Percentiles rank a stretch among this genome's conserved stretches.
These are phyloP conservation scores for Pholiota adiposa DNA, from an alignment of 1,284 basidiomycete genomes.

Conservation along the genomic window DNA sequence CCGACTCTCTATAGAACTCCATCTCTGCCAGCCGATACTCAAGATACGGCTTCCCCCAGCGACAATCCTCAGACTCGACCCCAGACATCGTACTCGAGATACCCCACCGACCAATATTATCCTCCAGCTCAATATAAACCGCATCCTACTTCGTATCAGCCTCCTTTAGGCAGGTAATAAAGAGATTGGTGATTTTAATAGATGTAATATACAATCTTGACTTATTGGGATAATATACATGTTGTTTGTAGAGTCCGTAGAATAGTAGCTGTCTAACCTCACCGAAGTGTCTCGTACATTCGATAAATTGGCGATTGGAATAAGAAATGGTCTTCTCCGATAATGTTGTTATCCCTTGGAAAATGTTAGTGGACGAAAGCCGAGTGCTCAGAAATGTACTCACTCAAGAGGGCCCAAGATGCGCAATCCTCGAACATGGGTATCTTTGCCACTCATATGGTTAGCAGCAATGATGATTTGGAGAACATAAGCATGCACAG, in stretches of 20 bases:
- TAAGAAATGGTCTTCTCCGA: slow-evolving; percentile 68
- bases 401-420: slow-evolving; percentile 87
- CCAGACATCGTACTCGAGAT: slow-evolving; percentile 19
- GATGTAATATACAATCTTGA: slow-evolving; percentile 24
- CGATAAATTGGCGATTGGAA: slow-evolving; percentile 70
- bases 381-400: slow-evolving; percentile 26
- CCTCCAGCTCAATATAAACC: slow-evolving; percentile 31
- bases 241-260: slow-evolving; percentile 9
- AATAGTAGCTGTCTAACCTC: slow-evolving; percentile 12
- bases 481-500: slow-evolving; percentile 87
- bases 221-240: slow-evolving; percentile 23
- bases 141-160: slow-evolving; percentile 30
- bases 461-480: slow-evolving; percentile 93
- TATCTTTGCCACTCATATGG: slow-evolving; percentile 99
- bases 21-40: slow-evolving; percentile 12
- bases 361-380: not conserved
- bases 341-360: slow-evolving; percentile 42
- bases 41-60: slow-evolving; percentile 15
- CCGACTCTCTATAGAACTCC: slow-evolving; percentile 7
- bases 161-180: slow-evolving; percentile 23
- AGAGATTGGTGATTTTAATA: slow-evolving; percentile 13
- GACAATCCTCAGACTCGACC: slow-evolving; percentile 1
- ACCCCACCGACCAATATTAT: slow-evolving; percentile 23
- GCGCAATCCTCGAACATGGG: slow-evolving; percentile 90
- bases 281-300: slow-evolving; percentile 82